Conservation (phyloP, 495 filamentous ascomycete genomes). For the Neurospora sp. region DNA sequence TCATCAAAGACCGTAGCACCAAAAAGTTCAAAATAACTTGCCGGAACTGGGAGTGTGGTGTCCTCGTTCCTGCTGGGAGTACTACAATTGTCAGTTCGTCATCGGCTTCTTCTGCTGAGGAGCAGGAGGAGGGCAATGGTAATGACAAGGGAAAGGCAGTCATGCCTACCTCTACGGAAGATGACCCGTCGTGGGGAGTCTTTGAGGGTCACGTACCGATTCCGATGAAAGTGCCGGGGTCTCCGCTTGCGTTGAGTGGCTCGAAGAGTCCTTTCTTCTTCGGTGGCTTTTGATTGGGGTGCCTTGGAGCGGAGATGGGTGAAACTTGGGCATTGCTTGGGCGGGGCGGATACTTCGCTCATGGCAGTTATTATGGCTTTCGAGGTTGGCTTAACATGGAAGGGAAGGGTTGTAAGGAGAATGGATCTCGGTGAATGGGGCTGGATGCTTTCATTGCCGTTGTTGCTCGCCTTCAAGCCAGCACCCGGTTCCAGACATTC, state of each 20-base stretch:
- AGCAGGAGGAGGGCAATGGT: background rate
- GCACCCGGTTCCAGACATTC: background rate
- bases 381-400: background rate
- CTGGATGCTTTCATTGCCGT: background rate
- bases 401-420: background rate
- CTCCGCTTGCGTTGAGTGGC: background rate
- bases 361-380: background rate
- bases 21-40: slow-evolving; percentile 65
- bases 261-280: background rate
- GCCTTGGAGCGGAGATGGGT: background rate
- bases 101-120: background rate
- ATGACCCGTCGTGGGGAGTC: slow-evolving; percentile 19
- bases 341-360: background rate
- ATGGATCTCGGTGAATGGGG: background rate
- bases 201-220: slow-evolving; percentile 56
- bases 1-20: slow-evolving; percentile 54
- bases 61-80: slow-evolving; percentile 48
- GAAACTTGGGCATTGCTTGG: background rate
- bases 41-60: slow-evolving; percentile 95
- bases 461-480: background rate
- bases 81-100: slow-evolving; percentile 3
- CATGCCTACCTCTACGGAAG: background rate
- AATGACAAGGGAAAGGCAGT: background rate
- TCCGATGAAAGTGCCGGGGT: slow-evolving; percentile 58
- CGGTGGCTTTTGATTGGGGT: background rate